phyloP scores from a whole-genome alignment of 345 rosid genomes.

The Geranium rotundifolium region DNA sequence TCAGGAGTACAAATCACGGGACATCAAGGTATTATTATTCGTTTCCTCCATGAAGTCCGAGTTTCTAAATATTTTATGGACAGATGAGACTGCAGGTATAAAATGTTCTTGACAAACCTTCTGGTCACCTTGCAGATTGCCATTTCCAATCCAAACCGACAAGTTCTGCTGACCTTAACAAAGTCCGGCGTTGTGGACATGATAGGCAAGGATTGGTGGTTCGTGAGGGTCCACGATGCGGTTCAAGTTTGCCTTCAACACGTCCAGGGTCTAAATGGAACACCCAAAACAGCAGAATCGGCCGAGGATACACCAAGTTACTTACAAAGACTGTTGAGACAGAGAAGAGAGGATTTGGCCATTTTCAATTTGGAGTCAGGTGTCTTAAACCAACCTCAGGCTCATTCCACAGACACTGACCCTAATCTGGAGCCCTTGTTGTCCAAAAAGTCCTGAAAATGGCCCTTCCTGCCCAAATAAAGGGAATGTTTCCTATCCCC shows the following conservation, averaged over 20 bases:
- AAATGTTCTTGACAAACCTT: not conserved
- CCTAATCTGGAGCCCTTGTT: slow-evolving; percentile 61
- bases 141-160: slow-evolving; percentile 78
- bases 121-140: slow-evolving; percentile 44
- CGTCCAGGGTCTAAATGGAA: slow-evolving; percentile 45
- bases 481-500: no score
- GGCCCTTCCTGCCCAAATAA: no score
- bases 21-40: slow-evolving; percentile 51
- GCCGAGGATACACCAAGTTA: slow-evolving; percentile 28
- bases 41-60: not conserved
- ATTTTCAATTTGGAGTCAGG: slow-evolving; percentile 46
- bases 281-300: slow-evolving; percentile 14
- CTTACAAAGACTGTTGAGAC: slow-evolving; percentile 33
- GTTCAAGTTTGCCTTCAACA: slow-evolving; percentile 90
- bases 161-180: slow-evolving; percentile 62
- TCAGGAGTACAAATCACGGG: slow-evolving; percentile 76
- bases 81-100: not conserved
- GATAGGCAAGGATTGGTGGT: slow-evolving; percentile 90
- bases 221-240: slow-evolving; percentile 87
- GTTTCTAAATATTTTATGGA: not conserved
- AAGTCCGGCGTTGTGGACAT: slow-evolving; percentile 66
- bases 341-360: slow-evolving; percentile 32
- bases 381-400: slow-evolving; percentile 5
- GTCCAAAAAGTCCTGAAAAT: slow-evolving; percentile 18
- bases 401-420: slow-evolving; percentile 11